Base-by-base conservation (phyloP, 2,329 filamentous ascomycete genomes). In the Microcyclosporella mali region DNA sequence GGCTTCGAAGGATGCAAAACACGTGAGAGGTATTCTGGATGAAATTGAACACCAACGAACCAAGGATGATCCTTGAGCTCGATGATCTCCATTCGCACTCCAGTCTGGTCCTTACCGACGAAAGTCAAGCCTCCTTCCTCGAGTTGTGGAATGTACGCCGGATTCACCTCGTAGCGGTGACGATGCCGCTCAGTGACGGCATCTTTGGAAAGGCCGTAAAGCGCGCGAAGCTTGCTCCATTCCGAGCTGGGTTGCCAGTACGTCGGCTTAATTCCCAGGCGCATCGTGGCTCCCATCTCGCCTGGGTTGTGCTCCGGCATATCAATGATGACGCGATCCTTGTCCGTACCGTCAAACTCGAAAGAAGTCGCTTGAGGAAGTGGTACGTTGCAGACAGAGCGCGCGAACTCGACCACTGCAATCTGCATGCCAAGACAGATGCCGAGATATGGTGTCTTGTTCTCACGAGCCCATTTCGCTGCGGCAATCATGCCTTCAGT, bases 381-480 rank as follows among this genome's bases (percentile, higher is more conserved):
- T 9, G 56, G 56, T 49, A 88, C 73, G 19, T 77, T 78, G 66
- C 81, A 85, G 1, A 90, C 71, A 52, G 87, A 81, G 32, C 88
- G 81, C 1, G 88, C 88, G 56, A 81, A 87, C 66, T 97, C 89
- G 54, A 95, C 84, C 35, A 95, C 88, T 15, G 90, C 88, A 35
- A 95, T 77, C 65, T 97, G 92, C 82, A 95, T 88, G 44, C 88
- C 88, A 16, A 95, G 72, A 63, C 90, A 95, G 50, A 97, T 84
- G 46, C 92, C 92, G 1, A 97, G 75, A 68, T 84, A 95, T 1
- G 88, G 88, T 3, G 78, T 78, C 49, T 84, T 82, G 56, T 88
- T 82, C 53, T 84, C 83, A 43, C 92, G 82, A 1, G 90, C 89
- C 82, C 85, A 95, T 51, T 82, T 83, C n/a, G 85, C 84, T 2